Base-by-base conservation (phyloP, 345 rosid genomes). In the Lepidium aucheri region DNA sequence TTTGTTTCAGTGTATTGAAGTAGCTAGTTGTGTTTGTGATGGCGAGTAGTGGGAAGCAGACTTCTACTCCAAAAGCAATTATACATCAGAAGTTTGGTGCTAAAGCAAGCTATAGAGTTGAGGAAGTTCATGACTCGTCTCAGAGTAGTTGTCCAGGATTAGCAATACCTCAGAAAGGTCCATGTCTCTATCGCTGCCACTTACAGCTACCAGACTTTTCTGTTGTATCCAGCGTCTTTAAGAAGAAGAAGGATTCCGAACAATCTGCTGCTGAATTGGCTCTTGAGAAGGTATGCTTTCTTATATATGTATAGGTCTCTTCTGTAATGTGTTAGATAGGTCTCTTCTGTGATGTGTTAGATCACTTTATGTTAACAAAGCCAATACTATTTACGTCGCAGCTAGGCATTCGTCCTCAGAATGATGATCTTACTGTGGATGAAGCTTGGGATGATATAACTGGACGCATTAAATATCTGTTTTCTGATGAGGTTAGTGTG, bases 221-320 rank as follows among this genome's bases (percentile, higher is more conserved):
- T 60, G 83, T 93, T 53, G 78, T 82, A 16, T 86, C 97, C 0
- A 86, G 59, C 16, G 76, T 73, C 6, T 90, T 74, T 46, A 83
- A 69, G 74, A 93, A 80, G 79, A 93, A 93, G 80, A 90, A 93
- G 75, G 97, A 93, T 15, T 88, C 98, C 0, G 97, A 93, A 78
- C 98, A 86, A 63, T 82, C 83, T 78, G 97, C 97, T 71, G 97
- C 97, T 45, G 83, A 93, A 80, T 69, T 82, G 74, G 98, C 96
- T 45, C 56, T 93, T n/a, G 77, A 83, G 34, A 85, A 77, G 90
- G 98, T 88, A 70, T 34, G 68, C 7, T 16, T 55, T 33, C 12
- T 54, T 10, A 6, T 66, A 47, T 66, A 4, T 55, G 16, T 6
- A 9, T 45, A 2, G 32, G 7, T 49, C 14, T 45, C 54, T 40